These are phyloP conservation scores for Jamesozyma hellenica DNA, from an alignment of 805 yeast species.

Conservation along the genomic window DNA sequence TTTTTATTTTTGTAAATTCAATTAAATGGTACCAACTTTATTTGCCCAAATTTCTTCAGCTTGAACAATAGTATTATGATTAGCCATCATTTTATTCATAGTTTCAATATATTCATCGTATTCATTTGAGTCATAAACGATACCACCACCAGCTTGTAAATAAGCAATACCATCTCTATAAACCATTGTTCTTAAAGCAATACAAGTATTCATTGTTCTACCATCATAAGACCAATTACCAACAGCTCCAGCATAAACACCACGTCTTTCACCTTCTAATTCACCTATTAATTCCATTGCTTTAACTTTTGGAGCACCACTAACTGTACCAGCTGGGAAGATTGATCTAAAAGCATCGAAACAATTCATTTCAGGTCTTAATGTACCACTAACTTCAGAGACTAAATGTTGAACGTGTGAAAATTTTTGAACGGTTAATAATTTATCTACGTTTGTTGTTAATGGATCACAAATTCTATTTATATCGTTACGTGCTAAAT, in stretches of 20 bases:
- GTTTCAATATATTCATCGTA: constrained; percentile 93
- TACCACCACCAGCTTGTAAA: constrained; percentile 98
- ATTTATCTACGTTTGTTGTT: constrained; percentile 76
- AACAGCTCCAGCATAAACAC: constrained; percentile 97
- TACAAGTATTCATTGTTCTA: constrained; percentile 93
- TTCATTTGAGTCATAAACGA: constrained; percentile 90
- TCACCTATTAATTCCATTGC: constrained; percentile 94
- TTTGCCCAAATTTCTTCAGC: constrained; percentile 75
- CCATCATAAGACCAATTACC: constrained; percentile 97
- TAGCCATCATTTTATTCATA: constrained; percentile 93
- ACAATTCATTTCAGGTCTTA: constrained; percentile 73
- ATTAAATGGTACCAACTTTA: constrained; percentile 26
- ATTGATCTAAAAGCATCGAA: constrained; percentile 96
- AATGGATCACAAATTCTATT: constrained; percentile 88
- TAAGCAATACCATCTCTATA: constrained; percentile 83
- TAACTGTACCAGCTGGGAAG: constrained; percentile 98
- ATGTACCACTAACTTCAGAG: constrained; percentile 85
- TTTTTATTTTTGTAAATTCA: too few species aligned
- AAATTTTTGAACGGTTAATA: constrained; percentile 83
- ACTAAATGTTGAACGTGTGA: constrained; percentile 96
- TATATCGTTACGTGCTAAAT: constrained; percentile 91
- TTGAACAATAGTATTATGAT: constrained; percentile 79
- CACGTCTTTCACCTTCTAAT: constrained; percentile 84
- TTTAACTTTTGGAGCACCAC: constrained; percentile 95
- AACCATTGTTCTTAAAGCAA: constrained; percentile 95